Conservation (phyloP, 2,329 filamentous ascomycete species). For the Pseudopyricularia cyperi region DNA sequence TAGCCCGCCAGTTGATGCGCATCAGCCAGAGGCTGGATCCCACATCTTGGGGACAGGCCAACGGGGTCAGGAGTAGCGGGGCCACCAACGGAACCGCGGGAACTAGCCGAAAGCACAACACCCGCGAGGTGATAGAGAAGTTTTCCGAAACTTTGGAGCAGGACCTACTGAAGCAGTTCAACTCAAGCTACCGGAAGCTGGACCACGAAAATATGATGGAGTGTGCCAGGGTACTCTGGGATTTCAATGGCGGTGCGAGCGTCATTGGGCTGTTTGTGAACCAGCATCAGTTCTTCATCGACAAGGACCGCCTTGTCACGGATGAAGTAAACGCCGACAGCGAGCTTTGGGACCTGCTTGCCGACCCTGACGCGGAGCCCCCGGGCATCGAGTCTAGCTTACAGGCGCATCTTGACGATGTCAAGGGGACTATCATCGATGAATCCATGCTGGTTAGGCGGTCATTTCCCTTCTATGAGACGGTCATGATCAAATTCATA, state of each 20-base stretch:
- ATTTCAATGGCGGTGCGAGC: slow-evolving; percentile 91
- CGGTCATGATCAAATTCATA: slow-evolving; percentile 82
- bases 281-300: slow-evolving; percentile 98
- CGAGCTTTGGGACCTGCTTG: slow-evolving; percentile 78
- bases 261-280: slow-evolving; percentile 96
- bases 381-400: slow-evolving; percentile 85
- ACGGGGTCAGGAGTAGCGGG: slow-evolving; percentile 37
- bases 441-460: slow-evolving; percentile 95
- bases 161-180: slow-evolving; percentile 89
- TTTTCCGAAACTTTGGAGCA: slow-evolving; percentile 94
- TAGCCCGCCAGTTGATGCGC: slow-evolving; percentile 82
- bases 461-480: slow-evolving; percentile 92
- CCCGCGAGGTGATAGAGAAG: slow-evolving; percentile 85
- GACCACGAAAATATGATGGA: slow-evolving; percentile 98
- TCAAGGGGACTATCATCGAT: slow-evolving; percentile 90
- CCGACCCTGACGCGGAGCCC: slow-evolving; percentile 86
- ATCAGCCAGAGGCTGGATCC: slow-evolving; percentile 88
- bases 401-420: slow-evolving; percentile 85
- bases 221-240: slow-evolving; percentile 82
- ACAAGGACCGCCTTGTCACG: slow-evolving; percentile 78
- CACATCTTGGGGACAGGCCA: slow-evolving; percentile 53
- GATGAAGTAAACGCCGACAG: slow-evolving; percentile 69
- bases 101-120: slow-evolving; percentile 44
- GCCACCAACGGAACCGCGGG: slow-evolving; percentile 33
- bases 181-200: slow-evolving; percentile 87